A percentile compares a stretch with the other conserved stretches of the same genome.
Evolutionary conservation across 129 eudicot species (phyloP).

Genomic region (Chrysanthemum lavandulifolium): DNA sequence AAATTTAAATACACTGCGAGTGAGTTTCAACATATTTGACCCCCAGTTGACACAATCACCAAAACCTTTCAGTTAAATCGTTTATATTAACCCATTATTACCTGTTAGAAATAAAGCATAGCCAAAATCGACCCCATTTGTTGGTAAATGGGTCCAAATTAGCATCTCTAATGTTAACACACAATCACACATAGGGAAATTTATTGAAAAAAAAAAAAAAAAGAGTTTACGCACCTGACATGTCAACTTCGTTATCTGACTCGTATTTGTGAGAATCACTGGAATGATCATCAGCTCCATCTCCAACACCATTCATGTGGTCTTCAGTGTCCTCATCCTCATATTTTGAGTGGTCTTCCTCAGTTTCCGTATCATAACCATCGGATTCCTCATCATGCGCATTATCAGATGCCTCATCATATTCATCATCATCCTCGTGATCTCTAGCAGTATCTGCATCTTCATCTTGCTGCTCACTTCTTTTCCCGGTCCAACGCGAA

Average conservation of each 20-base stretch:
- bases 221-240: slow-evolving; percentile 48
- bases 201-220: background rate
- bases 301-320: slow-evolving; percentile 39
- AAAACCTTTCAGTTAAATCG: too few relatives aligned
- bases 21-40: slow-evolving; percentile 4
- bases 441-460: slow-evolving; percentile 24
- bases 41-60: too few relatives aligned
- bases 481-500: slow-evolving; percentile 97
- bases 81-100: background rate
- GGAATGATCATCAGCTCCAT: slow-evolving; percentile 48
- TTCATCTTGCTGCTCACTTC: slow-evolving; percentile 45
- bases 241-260: slow-evolving; percentile 72
- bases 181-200: slow-evolving; percentile 2
- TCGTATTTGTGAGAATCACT: slow-evolving; percentile 52
- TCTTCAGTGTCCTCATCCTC: slow-evolving; percentile 60
- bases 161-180: background rate
- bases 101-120: background rate
- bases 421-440: slow-evolving; percentile 33
- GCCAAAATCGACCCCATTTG: background rate
- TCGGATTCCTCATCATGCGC: slow-evolving; percentile 57
- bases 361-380: slow-evolving; percentile 72
- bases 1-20: background rate
- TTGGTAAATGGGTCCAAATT: background rate
- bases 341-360: slow-evolving; percentile 54
- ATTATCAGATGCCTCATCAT: slow-evolving; percentile 48